Percentiles rank a stretch among this genome's conserved stretches.
Conservation (phyloP, 2,329 filamentous ascomycete genomes). For the Penicillium hordei region DNA sequence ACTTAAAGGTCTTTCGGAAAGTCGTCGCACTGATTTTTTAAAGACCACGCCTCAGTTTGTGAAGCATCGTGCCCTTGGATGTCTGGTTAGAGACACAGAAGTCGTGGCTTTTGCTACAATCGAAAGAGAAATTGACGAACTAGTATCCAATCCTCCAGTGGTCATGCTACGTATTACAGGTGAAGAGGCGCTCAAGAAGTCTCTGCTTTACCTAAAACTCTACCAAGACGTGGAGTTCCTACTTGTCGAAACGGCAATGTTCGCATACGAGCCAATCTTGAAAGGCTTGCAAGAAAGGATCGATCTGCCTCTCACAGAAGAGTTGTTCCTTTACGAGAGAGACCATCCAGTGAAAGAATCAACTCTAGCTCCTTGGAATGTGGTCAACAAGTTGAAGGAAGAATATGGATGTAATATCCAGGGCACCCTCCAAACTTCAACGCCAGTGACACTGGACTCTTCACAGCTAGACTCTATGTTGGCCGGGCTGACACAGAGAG, state of each 20-base stretch:
- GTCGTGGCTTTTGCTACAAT: conserved; percentile 63
- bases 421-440: conserved; percentile 29
- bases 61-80: conserved; percentile 62
- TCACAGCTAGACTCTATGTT: conserved; percentile 61
- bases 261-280: conserved; percentile 68
- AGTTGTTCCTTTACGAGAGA: conserved; percentile 48
- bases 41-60: conserved; percentile 52
- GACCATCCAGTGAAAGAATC: conserved; percentile 11
- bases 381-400: conserved; percentile 20
- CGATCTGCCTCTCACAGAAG: conserved; percentile 57
- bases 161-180: conserved; percentile 56
- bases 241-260: conserved; percentile 64
- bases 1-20: conserved; percentile 33
- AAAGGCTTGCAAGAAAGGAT: conserved; percentile 57
- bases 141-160: conserved; percentile 46
- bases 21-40: conserved; percentile 49
- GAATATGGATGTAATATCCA: conserved; percentile 31
- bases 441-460: conserved; percentile 46
- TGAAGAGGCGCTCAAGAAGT: conserved; percentile 45
- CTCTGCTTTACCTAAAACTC: conserved; percentile 48
- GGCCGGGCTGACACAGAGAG: conserved; percentile 51
- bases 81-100: conserved; percentile 52
- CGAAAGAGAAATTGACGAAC: conserved; percentile 51
- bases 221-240: conserved; percentile 50
- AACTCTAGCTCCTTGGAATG: conserved; percentile 8